These are phyloP conservation scores for Brassica rapa DNA, from an alignment of 345 rosid genomes.

Conservation along the genomic window DNA sequence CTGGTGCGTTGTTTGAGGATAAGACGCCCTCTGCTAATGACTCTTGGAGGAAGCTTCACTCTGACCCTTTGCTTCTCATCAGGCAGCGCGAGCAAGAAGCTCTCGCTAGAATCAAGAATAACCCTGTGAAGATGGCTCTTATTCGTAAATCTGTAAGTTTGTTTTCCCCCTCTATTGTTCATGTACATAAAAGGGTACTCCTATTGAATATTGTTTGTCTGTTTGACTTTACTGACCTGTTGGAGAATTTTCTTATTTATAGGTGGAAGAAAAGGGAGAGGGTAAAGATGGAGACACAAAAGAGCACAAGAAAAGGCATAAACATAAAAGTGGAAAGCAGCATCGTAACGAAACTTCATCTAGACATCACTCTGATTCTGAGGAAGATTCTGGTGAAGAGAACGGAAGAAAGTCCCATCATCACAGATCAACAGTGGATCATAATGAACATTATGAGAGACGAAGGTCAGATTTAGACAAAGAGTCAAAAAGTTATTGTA, in stretches of 20 bases:
- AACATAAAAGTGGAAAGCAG: constrained; percentile 49
- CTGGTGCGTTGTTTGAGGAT: constrained; percentile 89
- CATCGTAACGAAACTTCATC: constrained; percentile 46
- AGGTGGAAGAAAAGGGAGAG: constrained; percentile 57
- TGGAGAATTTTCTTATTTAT: constrained; percentile 10
- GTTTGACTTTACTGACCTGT: constrained; percentile 10
- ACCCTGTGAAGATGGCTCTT: constrained; percentile 85
- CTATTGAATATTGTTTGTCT: not conserved
- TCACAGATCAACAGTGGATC: constrained; percentile 31
- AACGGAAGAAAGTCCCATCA: constrained; percentile 36
- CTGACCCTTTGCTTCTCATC: constrained; percentile 89
- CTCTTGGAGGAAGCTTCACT: constrained; percentile 89
- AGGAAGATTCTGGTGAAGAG: constrained; percentile 41
- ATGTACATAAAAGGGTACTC: not conserved
- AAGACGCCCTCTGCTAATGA: constrained; percentile 83
- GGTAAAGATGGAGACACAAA: constrained; percentile 46
- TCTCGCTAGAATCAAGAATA: constrained; percentile 85
- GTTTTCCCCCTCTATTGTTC: not conserved
- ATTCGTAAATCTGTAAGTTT: constrained; percentile 78
- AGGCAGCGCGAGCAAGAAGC: constrained; percentile 95
- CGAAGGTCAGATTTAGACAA: constrained; percentile 7
- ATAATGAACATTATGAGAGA: constrained; percentile 35
- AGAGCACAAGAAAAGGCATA: constrained; percentile 42
- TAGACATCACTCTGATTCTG: constrained; percentile 36
- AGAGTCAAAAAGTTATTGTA: constrained; percentile 41